Evolutionary conservation across 371 early-diverging fungal genomes (phyloP).

Genomic region (Choanephora cucurbitarum): DNA sequence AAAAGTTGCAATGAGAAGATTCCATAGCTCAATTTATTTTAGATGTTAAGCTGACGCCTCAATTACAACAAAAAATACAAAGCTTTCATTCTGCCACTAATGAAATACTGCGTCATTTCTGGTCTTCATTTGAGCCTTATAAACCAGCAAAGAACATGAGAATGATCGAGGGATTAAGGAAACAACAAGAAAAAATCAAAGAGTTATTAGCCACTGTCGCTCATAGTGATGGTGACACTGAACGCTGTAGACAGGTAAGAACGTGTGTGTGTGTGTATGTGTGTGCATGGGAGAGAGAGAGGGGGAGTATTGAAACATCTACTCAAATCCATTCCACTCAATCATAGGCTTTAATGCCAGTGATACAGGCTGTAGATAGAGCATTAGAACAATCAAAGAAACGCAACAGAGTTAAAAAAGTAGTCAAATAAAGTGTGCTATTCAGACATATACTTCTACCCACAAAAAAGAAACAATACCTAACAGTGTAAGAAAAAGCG

Average conservation of each 20-base stretch:
- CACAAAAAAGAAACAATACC: no score
- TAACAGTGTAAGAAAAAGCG: no score
- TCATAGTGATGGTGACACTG: constrained; percentile 34
- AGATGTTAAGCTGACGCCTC: constrained; percentile 48
- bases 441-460: no score
- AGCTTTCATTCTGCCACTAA: constrained; percentile 62
- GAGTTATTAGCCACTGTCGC: constrained; percentile 42
- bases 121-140: constrained; percentile 59
- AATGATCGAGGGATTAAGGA: constrained; percentile 56
- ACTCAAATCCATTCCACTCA: no score
- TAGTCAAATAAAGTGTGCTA: constrained; percentile 11
- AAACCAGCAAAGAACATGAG: constrained; percentile 53
- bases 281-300: no score
- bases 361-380: constrained; percentile 47
- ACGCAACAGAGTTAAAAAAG: constrained; percentile 40
- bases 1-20: no score
- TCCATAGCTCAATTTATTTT: no score
- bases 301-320: no score
- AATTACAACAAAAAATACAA: constrained; percentile 50
- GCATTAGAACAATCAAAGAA: constrained; percentile 58
- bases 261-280: neutral
- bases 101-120: constrained; percentile 68
- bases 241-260: constrained; percentile 44
- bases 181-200: constrained; percentile 50
- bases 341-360: constrained; percentile 50